Base-by-base conservation (phyloP, 495 filamentous ascomycete species). In the Mytilinidion resinicola region DNA sequence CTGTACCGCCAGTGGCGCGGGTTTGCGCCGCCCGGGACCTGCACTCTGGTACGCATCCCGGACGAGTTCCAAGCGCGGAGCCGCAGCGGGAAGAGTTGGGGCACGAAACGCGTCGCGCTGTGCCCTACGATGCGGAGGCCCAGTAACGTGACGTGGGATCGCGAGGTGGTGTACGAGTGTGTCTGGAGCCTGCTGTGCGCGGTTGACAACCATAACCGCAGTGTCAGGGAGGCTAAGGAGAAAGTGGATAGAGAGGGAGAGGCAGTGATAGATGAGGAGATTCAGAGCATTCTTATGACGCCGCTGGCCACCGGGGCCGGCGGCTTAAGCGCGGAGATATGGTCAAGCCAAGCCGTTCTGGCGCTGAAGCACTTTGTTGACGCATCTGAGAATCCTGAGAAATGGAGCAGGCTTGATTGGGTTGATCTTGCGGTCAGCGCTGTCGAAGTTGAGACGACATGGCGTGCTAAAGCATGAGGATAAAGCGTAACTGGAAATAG, bases 151-250 rank as follows among this genome's bases (percentile, higher is more conserved):
- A 42, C 15, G 15, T 81, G 78, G 78, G 74, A 81, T 59, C 73
- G 75, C 2, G 79, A 80, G 65, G 68, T 81, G n/a, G 74, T 80
- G 17, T 80, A 78, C 56, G 73, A 80, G 63, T 77, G 79, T 67
- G 62, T 76, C 1, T 80, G 79, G 79, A 75, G 74, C 61, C 56
- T 81, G 60, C 38, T 81, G 41, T 73, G 70, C 63, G 66, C 73
- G 55, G 56, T 80, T 20, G 75, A 78, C 52, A 69, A 72, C 9
- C 70, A 72, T 59, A 80, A 81, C 65, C 67, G 70, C 25, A 6
- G 25, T 30, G 25, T 30, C 25, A 30, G 25, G 30, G 52, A 20
- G 3, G 10, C 35, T 35, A 41, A 44, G 51, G 47, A 19, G 37
- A 21, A 0, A 4, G 39, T 20, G 4, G 51, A 15, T 38, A 4